These are phyloP conservation scores for Apiospora rasikravindrae DNA, from an alignment of 2,329 filamentous ascomycete genomes.

Conservation along the genomic window DNA sequence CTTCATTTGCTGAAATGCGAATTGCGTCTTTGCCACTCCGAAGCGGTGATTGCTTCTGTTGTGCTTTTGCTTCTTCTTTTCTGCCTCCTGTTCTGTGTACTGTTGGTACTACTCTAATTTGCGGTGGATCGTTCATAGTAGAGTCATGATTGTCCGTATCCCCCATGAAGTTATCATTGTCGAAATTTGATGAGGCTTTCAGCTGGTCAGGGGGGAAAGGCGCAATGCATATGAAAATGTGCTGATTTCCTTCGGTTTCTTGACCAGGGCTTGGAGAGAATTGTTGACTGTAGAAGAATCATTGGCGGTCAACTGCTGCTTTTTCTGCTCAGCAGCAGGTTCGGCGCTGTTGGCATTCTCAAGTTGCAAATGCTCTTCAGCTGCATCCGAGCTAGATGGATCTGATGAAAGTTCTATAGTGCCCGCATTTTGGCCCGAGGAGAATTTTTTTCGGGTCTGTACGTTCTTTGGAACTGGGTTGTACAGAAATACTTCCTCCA, in stretches of 20 bases:
- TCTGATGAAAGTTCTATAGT: background rate
- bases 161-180: background rate
- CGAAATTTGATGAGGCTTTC: background rate
- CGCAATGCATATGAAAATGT: background rate
- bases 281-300: background rate
- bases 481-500: background rate
- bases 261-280: background rate
- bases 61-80: background rate
- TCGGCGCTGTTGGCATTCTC: background rate
- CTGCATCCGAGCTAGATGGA: background rate
- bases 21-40: background rate
- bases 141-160: background rate
- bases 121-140: background rate
- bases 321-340: background rate
- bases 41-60: background rate
- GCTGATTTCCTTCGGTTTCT: background rate
- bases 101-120: background rate
- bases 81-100: background rate
- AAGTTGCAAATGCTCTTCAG: background rate
- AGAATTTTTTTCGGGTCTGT: background rate
- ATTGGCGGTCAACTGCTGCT: background rate
- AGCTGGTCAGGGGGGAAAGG: background rate
- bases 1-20: background rate
- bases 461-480: background rate
- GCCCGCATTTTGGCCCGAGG: background rate